Conservation (phyloP, 1,284 basidiomycete species). For the Hemileia vastatrix region DNA sequence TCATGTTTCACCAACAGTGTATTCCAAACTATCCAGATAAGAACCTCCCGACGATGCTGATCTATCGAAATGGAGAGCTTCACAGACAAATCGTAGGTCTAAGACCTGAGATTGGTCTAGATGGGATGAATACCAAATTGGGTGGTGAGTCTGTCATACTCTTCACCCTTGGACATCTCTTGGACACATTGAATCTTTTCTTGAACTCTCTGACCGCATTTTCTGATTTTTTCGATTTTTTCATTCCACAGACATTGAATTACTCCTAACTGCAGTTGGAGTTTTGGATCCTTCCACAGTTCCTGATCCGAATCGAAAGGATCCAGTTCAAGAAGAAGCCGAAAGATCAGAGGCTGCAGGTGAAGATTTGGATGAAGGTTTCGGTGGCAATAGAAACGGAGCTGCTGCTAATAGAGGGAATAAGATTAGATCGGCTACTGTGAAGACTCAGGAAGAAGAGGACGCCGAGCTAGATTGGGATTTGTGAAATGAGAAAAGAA, state of each 20-base stretch:
- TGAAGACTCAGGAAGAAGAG: conserved; percentile 36
- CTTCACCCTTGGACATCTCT: background rate
- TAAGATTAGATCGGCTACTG: conserved; percentile 23
- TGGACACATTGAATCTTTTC: background rate
- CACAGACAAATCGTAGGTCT: conserved; percentile 68
- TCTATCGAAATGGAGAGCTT: conserved; percentile 85
- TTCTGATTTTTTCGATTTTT: background rate
- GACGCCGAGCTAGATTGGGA: conserved; percentile 44
- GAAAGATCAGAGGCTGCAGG: conserved; percentile 23
- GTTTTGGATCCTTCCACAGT: conserved; percentile 33
- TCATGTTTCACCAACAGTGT: conserved; percentile 52
- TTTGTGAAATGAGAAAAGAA: conserved; percentile 18
- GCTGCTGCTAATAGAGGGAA: background rate
- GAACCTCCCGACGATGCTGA: conserved; percentile 79
- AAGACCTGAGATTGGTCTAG: conserved; percentile 54
- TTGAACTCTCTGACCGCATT: background rate
- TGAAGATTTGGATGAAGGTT: conserved; percentile 15
- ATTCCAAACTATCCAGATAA: conserved; percentile 90
- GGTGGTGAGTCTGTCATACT: conserved; percentile 60
- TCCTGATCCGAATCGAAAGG: conserved; percentile 18
- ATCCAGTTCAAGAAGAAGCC: conserved; percentile 24
- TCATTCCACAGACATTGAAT: conserved; percentile 33
- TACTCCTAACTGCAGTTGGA: conserved; percentile 37
- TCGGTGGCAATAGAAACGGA: conserved; percentile 10
- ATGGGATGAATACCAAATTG: conserved; percentile 63